Base-by-base conservation (phyloP, 768 basidiomycete genomes). In the Mycena haematopus region DNA sequence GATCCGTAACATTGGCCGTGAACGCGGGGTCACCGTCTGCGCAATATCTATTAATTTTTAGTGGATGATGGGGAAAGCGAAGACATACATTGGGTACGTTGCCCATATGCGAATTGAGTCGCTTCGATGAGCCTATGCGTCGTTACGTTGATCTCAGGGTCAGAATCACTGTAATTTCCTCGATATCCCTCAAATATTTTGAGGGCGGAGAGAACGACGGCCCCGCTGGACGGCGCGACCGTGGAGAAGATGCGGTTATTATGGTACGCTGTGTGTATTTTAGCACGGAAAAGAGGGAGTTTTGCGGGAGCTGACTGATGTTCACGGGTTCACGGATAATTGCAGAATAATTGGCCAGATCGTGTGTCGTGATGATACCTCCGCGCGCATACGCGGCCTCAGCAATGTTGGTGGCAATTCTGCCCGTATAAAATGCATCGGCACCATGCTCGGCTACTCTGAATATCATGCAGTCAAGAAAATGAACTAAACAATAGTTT, bases 181-280 rank as follows among this genome's bases (percentile, higher is more conserved):
- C 63, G 57, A 52, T 71, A 78, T 4, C 73, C 76, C 38, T 73
- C 72, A 54, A 77, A 74, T 22, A 77, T 71, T 60, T 78, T 78
- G 29, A 78, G 68, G 0, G 75, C 75, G 24, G 74, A 74, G 17
- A 76, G 71, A 2, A 75, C 75, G 38, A 79, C 75, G 2, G 72
- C 55, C 1, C 78, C 78, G 33, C 72, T 73, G 13, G 75, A 76
- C 7, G 78, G 77, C 10, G 77, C 76, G n/a, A 78, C 72, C 29
- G 76, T 79, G 2, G 75, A 75, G 65, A 74, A 74, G 22, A 74
- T 72, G 6, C 72, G 66, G 44, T 52, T 45, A 42, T 65, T 60
- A 35, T 72, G 70, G 50, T 73, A 73, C 11, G 72, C 56, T 62
- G 49, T 6, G 15, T 15, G 19, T 14, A 7, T 44, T 6, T 45